Conservation (phyloP, 2,329 filamentous ascomycete species). For the Gnomoniopsis smithogilvyi region DNA sequence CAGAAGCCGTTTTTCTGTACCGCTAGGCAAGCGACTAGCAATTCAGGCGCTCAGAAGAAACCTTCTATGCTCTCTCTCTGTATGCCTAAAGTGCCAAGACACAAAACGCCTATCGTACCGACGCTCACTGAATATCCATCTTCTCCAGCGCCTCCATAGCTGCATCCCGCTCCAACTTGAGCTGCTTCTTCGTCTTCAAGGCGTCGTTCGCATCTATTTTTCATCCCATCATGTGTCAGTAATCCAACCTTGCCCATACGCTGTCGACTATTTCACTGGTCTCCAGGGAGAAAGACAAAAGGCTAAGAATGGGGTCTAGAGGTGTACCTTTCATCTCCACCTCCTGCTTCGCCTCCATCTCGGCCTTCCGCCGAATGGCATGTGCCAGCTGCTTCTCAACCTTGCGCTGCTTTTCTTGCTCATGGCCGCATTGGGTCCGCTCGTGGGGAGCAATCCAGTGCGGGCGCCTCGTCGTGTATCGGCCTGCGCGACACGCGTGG, state of each 20-base stretch:
- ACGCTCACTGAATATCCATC: conserved; percentile 17
- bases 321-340: conserved; percentile 15
- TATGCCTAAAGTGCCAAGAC: neutral
- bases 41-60: neutral
- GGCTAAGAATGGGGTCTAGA: no score
- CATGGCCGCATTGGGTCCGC: conserved; percentile 47
- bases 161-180: conserved; percentile 14
- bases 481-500: conserved; percentile 24
- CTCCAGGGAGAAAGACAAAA: no score
- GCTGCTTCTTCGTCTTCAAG: conserved; percentile 16
- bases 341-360: conserved; percentile 33
- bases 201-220: conserved; percentile 4
- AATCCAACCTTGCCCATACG: neutral
- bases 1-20: no score
- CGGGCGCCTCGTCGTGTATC: conserved; percentile 49
- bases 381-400: conserved; percentile 51
- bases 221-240: neutral
- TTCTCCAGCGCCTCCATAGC: conserved; percentile 15
- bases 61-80: neutral
- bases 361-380: conserved; percentile 50
- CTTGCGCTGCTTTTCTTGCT: conserved; percentile 56
- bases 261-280: no score
- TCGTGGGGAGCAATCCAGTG: conserved; percentile 51
- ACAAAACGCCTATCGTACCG: neutral
- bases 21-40: no score